Evolutionary conservation across 768 basidiomycete species (phyloP).

Genomic region (Amanita thiersii): DNA sequence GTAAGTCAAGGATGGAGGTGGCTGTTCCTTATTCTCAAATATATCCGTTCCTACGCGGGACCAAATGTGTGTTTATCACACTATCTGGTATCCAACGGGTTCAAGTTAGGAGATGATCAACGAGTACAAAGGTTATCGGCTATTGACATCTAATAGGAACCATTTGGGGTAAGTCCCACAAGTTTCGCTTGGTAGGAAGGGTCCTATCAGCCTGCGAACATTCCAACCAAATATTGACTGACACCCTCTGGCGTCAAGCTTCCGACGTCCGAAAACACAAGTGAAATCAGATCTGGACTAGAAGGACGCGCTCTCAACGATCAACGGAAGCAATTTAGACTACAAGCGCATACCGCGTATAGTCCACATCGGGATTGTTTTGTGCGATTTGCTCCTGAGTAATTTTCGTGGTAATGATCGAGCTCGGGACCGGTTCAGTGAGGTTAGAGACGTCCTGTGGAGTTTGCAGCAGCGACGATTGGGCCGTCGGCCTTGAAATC

Average conservation of each 20-base stretch:
- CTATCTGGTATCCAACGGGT: neutral
- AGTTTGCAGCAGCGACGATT: too few species aligned
- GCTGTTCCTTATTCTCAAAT: neutral
- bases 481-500: constrained; percentile 7
- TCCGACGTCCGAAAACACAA: constrained; percentile 93
- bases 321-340: constrained; percentile 10
- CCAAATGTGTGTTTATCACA: neutral
- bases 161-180: constrained; percentile 1
- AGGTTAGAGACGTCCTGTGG: too few species aligned
- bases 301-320: constrained; percentile 11
- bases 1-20: neutral
- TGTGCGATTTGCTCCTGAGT: constrained; percentile 74
- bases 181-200: neutral
- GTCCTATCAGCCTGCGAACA: constrained; percentile 63
- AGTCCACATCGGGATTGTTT: constrained; percentile 88
- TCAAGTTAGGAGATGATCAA: neutral
- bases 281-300: constrained; percentile 87
- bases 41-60: neutral
- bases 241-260: constrained; percentile 89
- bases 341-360: constrained; percentile 60
- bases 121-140: constrained; percentile 21
- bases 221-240: constrained; percentile 91
- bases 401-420: constrained; percentile 37
- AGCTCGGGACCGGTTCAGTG: neutral
- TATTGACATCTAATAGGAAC: constrained; percentile 21